Base-by-base conservation (phyloP, 129 eudicot species). In the Escallonia herrerae region DNA sequence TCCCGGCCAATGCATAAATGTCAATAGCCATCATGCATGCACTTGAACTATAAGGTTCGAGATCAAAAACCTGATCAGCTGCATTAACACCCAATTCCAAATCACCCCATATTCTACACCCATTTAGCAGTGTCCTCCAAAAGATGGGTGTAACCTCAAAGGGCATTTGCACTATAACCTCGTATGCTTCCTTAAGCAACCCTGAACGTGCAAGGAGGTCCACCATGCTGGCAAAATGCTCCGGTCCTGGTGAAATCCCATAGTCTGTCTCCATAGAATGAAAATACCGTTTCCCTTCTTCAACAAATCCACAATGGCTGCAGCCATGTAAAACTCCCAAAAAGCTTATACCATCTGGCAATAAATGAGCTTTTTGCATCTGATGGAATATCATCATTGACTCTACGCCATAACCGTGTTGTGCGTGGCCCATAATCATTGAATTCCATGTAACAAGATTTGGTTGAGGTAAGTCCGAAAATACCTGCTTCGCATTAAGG, bases 131-230 rank as follows among this genome's bases (percentile, higher is more conserved):
- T 70, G 75, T 60, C 66, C 68, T 50, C 75, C 75, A 70, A 52
- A 70, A 48, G 4, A 60, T 50, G 9, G 55, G 33, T 51, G 60
- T 70, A 4, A 70, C 64, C 62, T 52, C 71, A 40, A 64, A 56
- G 22, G 71, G 71, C 77, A 73, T 64, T 7, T 57, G 41, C 33
- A 12, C 14, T 58, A 73, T 57, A 48, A 57, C 6, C 15, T 57
- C 51, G 40, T 73, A 64, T 9, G 65, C 71, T 56, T 56, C 66
- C 43, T 64, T 13, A 40, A 72, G 39, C 37, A 52, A 37, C 8
- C 76, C 76, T 4, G 76, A 52, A 42, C 70, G 77, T n/a, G 67
- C 58, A 40, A 55, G 45, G 41, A 73, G 77, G 40, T 73, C 71
- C 7, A 65, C 63, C 71, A 64, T 46, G 52, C 70, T 33, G 22